Evolutionary conservation across 129 eudicot genomes (phyloP), one percentile per base, ranked within the genome.

Genomic region (Heracleum sosnowskyi): DNA sequence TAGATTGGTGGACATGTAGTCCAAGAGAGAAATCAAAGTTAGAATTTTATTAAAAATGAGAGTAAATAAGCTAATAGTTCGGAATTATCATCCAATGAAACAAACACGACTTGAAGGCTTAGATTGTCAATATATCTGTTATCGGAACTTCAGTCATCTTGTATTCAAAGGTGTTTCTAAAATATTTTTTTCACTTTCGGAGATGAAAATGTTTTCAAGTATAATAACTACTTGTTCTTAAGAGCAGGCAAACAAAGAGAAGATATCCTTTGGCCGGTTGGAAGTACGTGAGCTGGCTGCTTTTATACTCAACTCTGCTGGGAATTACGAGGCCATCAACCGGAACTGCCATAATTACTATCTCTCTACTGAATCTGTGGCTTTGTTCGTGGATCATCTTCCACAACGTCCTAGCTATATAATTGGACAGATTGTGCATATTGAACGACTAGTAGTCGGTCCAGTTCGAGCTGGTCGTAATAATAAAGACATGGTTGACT

Each of bases 261-360:
- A 87, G 82, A 91, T 95, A 79, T 92, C 97, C 24, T 90, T 91
- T 70, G 86, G 92, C 73, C 92, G 89, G 40, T 84, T 95, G 69
- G 99, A 88, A 79, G 94, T 95, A 78, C 97, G 92, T 18, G 97
- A 95, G 83, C 86, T 91, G 12, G 99, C 96, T 12, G 99, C 97
- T 78, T 95, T 95, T 79, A 86, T 95, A 35, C 96, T 81, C 74
- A 95, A 88, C 81, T 71, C 88, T 10, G 73, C 87, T 1, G 95
- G 97, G 9, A 86, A 90, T 53, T 92, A 96, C 1, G 97, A 92
- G 84, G 99, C 99, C 18, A 89, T 96, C 80, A 92, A 93, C 80
- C 90, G 89, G 64, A 90, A 86, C 88, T 86, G 91, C 86, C 82
- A 96, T 55, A 87, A 89, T 75, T 96, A 96, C 83, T 96, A 82